A percentile compares a stretch with the other conserved stretches of the same genome.
phyloP scores from a whole-genome alignment of 495 filamentous ascomycete species.

The Xanthoparmelia taractica region DNA sequence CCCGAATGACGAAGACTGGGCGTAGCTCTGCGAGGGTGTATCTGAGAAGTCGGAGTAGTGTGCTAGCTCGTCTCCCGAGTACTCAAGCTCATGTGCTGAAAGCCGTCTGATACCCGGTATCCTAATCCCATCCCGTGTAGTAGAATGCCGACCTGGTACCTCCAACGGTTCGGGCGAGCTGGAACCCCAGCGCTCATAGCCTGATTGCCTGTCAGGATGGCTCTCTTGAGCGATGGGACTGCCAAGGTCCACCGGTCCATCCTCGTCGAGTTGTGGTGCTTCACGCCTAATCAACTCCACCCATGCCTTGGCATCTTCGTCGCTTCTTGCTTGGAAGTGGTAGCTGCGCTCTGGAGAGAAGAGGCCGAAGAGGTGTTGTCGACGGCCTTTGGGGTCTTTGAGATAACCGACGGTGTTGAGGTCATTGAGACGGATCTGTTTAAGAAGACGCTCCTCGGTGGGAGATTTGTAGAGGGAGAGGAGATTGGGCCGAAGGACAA shows the following conservation, averaged over 20 bases:
- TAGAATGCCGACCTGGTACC: slow-evolving; percentile 18
- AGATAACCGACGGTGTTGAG: slow-evolving; percentile 83
- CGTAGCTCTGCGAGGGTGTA: slow-evolving; percentile 31
- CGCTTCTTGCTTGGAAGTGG: slow-evolving; percentile 68
- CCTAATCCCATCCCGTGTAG: slow-evolving; percentile 30
- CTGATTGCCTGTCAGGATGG: slow-evolving; percentile 23
- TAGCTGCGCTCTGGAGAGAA: slow-evolving; percentile 88
- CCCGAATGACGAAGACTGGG: slow-evolving; percentile 19
- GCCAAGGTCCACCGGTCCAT: slow-evolving; percentile 66
- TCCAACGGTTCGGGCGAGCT: slow-evolving; percentile 57
- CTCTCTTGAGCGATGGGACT: slow-evolving; percentile 43
- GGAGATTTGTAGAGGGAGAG: slow-evolving; percentile 92
- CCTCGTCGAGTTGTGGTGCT: slow-evolving; percentile 76
- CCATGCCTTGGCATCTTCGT: slow-evolving; percentile 79
- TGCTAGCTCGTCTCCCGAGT: slow-evolving; percentile 80
- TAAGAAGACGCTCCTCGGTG: slow-evolving; percentile 77
- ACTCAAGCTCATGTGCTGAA: slow-evolving; percentile 56
- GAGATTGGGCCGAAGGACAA: slow-evolving; percentile 88
- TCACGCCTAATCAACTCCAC: slow-evolving; percentile 71
- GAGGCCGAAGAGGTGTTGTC: slow-evolving; percentile 78
- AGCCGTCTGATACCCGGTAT: slow-evolving; percentile 32
- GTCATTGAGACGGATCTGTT: slow-evolving; percentile 80
- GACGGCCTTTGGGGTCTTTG: slow-evolving; percentile 76
- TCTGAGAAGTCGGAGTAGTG: slow-evolving; percentile 92
- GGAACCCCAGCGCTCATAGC: slow-evolving; percentile 38